A percentile compares a stretch with the other conserved stretches of the same genome.
phyloP scores from a whole-genome alignment of 176 grass and related monocot species.

The Paspalum vaginatum region DNA sequence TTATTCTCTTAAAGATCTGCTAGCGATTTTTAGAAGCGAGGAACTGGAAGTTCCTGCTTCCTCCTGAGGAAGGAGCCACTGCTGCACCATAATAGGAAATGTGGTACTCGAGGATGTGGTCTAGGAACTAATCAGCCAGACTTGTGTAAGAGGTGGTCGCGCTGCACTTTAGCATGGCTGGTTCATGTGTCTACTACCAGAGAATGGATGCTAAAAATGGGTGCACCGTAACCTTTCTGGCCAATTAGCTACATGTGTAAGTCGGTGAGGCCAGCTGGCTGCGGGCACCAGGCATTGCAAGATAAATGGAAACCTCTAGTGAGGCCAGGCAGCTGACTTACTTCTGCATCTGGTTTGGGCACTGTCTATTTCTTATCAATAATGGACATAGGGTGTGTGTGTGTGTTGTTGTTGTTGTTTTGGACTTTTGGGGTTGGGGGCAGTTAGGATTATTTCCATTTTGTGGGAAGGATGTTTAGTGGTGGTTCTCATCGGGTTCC shows the following conservation, averaged over 20 bases:
- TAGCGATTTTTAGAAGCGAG: not conserved
- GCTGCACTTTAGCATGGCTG: not conserved
- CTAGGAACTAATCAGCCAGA: not conserved
- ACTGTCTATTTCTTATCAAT: conserved; percentile 11
- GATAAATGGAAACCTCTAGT: not conserved
- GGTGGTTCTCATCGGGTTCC: too few relatives aligned
- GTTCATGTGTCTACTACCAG: conserved; percentile 17
- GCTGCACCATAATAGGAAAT: not conserved
- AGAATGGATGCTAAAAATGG: not conserved
- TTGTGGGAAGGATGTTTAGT: too few relatives aligned
- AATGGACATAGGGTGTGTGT: too few relatives aligned
- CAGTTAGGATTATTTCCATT: too few relatives aligned
- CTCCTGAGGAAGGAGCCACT: not conserved
- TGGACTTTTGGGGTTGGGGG: too few relatives aligned
- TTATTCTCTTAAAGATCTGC: not conserved
- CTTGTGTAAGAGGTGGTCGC: not conserved
- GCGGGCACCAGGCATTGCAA: not conserved
- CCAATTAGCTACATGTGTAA: not conserved
- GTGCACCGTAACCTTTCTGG: conserved; percentile 12
- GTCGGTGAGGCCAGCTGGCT: not conserved
- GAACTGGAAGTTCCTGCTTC: not conserved
- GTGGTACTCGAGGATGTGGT: not conserved
- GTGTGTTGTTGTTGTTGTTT: too few relatives aligned
- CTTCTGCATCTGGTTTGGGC: conserved; percentile 14
- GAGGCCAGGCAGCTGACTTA: not conserved